Percentiles rank a stretch among this genome's conserved stretches.
phyloP scores from a whole-genome alignment of 129 eudicot species.

The Chrysanthemum lavandulifolium region DNA sequence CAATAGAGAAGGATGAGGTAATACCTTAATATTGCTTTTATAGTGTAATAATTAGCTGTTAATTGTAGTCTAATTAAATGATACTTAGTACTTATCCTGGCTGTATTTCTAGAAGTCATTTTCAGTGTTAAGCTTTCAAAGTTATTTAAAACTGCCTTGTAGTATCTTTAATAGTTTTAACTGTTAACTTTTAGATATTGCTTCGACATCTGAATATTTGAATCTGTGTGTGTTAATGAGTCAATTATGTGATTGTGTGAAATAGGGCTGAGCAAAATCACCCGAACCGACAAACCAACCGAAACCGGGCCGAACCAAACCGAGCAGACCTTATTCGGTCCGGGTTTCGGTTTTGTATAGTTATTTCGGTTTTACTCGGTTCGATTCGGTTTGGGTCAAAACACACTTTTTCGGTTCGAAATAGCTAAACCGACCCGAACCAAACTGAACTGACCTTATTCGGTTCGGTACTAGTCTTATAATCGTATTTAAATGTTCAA shows the following conservation, averaged over 20 bases:
- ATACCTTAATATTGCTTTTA: background rate
- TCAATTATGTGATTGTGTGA: too few relatives aligned
- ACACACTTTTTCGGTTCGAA: too few relatives aligned
- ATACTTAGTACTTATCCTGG: background rate
- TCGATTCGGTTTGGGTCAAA: too few relatives aligned
- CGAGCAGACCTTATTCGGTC: too few relatives aligned
- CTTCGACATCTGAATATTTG: background rate
- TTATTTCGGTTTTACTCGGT: too few relatives aligned
- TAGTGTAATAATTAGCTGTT: background rate
- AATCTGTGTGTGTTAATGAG: background rate
- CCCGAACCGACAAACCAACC: too few relatives aligned
- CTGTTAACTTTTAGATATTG: background rate
- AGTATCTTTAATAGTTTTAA: background rate
- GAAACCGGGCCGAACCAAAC: too few relatives aligned
- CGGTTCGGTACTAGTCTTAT: background rate
- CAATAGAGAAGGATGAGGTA: slow-evolving; percentile 98
- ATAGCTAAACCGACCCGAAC: too few relatives aligned
- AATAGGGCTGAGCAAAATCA: background rate
- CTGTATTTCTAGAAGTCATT: background rate
- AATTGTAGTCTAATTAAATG: background rate
- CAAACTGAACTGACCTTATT: too few relatives aligned
- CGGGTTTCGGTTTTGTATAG: too few relatives aligned
- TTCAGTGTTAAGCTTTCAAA: background rate
- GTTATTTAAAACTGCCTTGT: too few relatives aligned
- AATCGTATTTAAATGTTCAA: background rate